Evolutionary conservation across 2,329 filamentous ascomycete genomes (phyloP), one percentile per base, ranked within the genome.

Genomic region (Sarocladium oryzae): DNA sequence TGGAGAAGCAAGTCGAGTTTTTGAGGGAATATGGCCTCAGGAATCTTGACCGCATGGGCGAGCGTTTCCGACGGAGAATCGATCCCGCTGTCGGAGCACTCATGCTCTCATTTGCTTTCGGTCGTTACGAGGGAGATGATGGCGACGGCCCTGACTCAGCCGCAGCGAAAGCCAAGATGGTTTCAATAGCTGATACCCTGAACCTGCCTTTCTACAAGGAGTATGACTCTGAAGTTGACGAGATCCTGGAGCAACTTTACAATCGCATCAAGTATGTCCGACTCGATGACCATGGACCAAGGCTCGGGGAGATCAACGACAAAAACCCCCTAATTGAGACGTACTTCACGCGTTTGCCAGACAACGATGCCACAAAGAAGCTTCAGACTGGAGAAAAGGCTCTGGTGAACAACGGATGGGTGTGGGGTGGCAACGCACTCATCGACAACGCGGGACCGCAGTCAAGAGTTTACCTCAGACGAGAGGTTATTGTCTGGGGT

Each of bases 401-500:
- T 2, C 72, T 99, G 49, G 91, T 85, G 36, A 97, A 97, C 69
- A 99, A 99, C 63, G 93, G 93, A 38, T 99, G 93, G 93, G 91
- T 99, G 8, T 99, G 93, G 93, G 92, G 89, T 53, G 92, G 92
- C 5, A 95, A 97, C 69, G 92, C 93, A 1, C 79, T 97, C 68
- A 79, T 89, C 38, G 93, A 99, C 70, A 93, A 97, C 62, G 93
- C 93, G 26, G 95, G 95, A 0, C 86, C 90, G 0, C 76, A 88
- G 43, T 96, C 92, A 8, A 84, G 85, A 52, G 90, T 92, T n/a
- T 99, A 99, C 63, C 78, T 99, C n/a, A 82, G 89, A 50, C 82
- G 93, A 58, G 90, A 99, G 67, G 89, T 99, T 54, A 97, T 99
- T 58, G 88, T 96, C 26, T 99, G 93, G 93, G 91, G 92, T 13